phyloP scores from a whole-genome alignment of 306 rosid genomes.

The Cercis canadensis region DNA sequence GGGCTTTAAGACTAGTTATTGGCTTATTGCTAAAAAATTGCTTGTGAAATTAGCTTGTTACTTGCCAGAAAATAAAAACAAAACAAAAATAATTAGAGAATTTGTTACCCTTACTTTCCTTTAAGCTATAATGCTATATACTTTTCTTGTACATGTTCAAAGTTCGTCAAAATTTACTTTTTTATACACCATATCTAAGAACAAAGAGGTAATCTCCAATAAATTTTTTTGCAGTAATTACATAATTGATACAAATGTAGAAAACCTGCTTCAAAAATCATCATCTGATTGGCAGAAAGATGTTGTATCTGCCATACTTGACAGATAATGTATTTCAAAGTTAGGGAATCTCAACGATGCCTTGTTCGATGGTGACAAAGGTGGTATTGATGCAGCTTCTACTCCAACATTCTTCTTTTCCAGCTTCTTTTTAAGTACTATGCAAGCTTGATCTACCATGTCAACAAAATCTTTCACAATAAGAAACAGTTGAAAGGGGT shows the following conservation, averaged over 20 bases:
- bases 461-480: constrained; percentile 69
- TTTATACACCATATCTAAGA: too few species aligned
- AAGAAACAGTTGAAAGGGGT: constrained; percentile 66
- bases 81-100: too few species aligned
- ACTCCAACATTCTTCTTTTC: constrained; percentile 52
- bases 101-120: too few species aligned
- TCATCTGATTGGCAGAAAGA: constrained; percentile 64
- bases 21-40: too few species aligned
- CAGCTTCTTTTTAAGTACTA: constrained; percentile 48
- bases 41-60: too few species aligned
- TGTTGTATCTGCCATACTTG: constrained; percentile 44
- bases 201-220: too few species aligned
- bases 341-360: constrained; percentile 45
- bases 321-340: constrained; percentile 51
- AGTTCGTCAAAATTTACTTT: too few species aligned
- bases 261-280: constrained; percentile 52
- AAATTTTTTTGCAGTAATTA: too few species aligned
- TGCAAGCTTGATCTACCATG: constrained; percentile 67
- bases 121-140: too few species aligned
- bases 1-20: too few species aligned
- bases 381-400: constrained; percentile 43
- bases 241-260: constrained; percentile 32
- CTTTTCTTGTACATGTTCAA: too few species aligned
- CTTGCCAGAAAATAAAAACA: too few species aligned
- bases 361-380: constrained; percentile 58